Conservation (phyloP, 352 stramenopile species). For the Pythium inflatum region DNA sequence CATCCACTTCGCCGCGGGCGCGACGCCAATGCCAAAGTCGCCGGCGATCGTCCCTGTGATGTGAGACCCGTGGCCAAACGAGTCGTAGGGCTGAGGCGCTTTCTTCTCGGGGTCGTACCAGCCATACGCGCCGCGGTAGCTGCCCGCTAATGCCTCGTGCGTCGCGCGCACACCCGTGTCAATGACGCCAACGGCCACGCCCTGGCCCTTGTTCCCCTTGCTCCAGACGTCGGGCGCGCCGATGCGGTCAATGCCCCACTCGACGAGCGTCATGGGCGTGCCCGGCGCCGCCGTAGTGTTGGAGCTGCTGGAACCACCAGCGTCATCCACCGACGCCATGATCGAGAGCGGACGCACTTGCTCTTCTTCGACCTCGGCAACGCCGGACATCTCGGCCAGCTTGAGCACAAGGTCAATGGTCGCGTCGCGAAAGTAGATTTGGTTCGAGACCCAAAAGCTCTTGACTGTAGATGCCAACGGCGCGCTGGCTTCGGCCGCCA, state of each 20-base stretch:
- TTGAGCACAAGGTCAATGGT: constrained; percentile 30
- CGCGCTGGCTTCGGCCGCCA: constrained; percentile 5
- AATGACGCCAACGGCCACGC: constrained; percentile 36
- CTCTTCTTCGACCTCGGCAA: constrained; percentile 19
- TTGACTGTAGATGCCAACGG: background rate
- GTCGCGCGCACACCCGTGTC: constrained; percentile 38
- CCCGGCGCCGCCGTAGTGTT: background rate
- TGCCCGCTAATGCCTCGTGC: constrained; percentile 28
- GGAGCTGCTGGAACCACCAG: too few species aligned
- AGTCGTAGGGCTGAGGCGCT: constrained; percentile 29
- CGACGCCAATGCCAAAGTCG: constrained; percentile 16
- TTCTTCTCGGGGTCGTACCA: constrained; percentile 36
- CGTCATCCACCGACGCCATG: too few species aligned
- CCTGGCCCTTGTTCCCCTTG: constrained; percentile 29
- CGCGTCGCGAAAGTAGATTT: constrained; percentile 38
- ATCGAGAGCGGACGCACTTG: constrained; percentile 5
- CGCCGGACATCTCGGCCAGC: constrained; percentile 6
- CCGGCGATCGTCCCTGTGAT: constrained; percentile 25
- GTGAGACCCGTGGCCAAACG: constrained; percentile 33
- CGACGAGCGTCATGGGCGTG: background rate
- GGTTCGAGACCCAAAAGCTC: constrained; percentile 47
- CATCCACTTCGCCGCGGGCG: constrained; percentile 28
- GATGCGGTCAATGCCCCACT: constrained; percentile 33
- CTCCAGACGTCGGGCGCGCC: constrained; percentile 30
- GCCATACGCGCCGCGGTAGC: constrained; percentile 18